Evolutionary conservation across 768 basidiomycete genomes (phyloP).

Genomic region (Tulasnella sp.): DNA sequence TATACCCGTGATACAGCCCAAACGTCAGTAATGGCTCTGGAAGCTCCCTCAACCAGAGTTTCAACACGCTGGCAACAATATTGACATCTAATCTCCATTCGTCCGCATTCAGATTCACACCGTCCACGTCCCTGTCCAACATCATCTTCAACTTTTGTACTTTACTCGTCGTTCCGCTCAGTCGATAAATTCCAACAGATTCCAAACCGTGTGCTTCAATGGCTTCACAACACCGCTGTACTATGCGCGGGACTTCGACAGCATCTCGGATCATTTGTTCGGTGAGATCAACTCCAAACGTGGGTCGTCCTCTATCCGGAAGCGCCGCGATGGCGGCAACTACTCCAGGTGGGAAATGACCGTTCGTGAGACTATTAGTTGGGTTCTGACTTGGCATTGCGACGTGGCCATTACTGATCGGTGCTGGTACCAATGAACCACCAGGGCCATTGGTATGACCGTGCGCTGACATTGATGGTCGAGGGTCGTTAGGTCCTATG

Average conservation of each 20-base stretch:
- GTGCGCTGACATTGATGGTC: slow-evolving; percentile 25
- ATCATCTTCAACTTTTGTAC: slow-evolving; percentile 68
- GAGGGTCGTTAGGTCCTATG: slow-evolving; percentile 22
- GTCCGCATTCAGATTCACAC: slow-evolving; percentile 71
- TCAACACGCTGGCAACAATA: slow-evolving; percentile 85
- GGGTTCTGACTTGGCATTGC: slow-evolving; percentile 16
- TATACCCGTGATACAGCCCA: slow-evolving; percentile 76
- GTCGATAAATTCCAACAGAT: slow-evolving; percentile 82
- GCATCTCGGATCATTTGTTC: slow-evolving; percentile 90
- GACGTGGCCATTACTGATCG: slow-evolving; percentile 21
- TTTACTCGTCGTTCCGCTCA: slow-evolving; percentile 83
- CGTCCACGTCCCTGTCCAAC: slow-evolving; percentile 80
- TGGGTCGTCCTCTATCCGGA: slow-evolving; percentile 54
- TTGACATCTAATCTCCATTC: slow-evolving; percentile 95
- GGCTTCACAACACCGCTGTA: slow-evolving; percentile 79
- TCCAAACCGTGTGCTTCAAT: slow-evolving; percentile 83
- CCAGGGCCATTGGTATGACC: no score
- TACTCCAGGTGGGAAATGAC: background rate
- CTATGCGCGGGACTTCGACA: slow-evolving; percentile 74
- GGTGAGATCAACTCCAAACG: slow-evolving; percentile 83
- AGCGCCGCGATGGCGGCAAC: slow-evolving; percentile 8
- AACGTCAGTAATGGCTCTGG: slow-evolving; percentile 86
- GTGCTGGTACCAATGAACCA: slow-evolving; percentile 20
- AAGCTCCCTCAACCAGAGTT: slow-evolving; percentile 91
- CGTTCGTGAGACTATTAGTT: background rate